Conservation (phyloP, 805 yeast species). For the Hanseniaspora guilliermondii region DNA sequence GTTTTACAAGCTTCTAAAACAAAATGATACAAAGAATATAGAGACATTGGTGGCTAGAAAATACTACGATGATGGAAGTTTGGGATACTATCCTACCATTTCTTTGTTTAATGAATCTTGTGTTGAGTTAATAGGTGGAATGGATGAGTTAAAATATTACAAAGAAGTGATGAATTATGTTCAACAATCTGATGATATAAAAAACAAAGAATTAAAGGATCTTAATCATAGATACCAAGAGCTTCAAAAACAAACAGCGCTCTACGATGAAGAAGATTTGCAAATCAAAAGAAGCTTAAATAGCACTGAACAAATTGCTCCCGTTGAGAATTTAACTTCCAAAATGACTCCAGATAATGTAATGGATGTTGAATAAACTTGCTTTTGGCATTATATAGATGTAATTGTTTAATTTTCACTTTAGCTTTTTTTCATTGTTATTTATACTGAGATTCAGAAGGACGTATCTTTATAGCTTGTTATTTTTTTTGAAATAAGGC, state of each 20-base stretch:
- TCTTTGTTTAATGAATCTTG: conserved; percentile 71
- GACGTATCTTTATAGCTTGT: neutral
- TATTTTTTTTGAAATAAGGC: too few relatives aligned
- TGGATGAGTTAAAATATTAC: conserved; percentile 36
- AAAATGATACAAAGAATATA: neutral
- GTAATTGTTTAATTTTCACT: too few relatives aligned
- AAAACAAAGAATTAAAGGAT: conserved; percentile 26
- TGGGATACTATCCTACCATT: conserved; percentile 86
- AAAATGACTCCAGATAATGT: neutral
- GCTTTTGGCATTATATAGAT: neutral
- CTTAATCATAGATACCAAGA: conserved; percentile 53
- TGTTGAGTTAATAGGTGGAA: conserved; percentile 59
- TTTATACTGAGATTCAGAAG: neutral
- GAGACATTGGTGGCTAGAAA: conserved; percentile 24
- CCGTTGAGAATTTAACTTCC: neutral
- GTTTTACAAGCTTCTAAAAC: conserved; percentile 2
- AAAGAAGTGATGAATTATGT: conserved; percentile 17
- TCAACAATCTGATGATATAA: conserved; percentile 22
- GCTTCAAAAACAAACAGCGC: conserved; percentile 64
- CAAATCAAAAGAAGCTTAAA: conserved; percentile 47
- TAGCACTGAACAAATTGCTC: conserved; percentile 19
- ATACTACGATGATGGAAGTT: conserved; percentile 61
- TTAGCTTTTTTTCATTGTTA: neutral
- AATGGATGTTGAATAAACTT: neutral
- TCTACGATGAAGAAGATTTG: conserved; percentile 64